A percentile compares a stretch with the other conserved stretches of the same genome.
phyloP scores from a whole-genome alignment of 1,284 basidiomycete genomes.

The Mycena sp. region DNA sequence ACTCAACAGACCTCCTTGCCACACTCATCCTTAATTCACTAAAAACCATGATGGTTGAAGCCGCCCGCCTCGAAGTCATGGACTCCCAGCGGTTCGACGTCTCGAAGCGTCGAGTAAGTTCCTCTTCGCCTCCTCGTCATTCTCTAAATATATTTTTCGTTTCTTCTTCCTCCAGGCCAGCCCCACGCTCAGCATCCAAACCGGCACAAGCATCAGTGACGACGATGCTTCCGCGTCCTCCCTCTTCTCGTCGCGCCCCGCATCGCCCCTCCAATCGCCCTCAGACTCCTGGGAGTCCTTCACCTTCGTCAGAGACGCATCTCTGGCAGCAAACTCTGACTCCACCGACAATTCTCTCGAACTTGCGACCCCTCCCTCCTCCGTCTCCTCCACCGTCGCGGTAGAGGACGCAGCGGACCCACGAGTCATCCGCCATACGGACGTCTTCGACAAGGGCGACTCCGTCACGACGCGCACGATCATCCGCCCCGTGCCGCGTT shows the following conservation, averaged over 20 bases:
- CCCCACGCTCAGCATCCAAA: slow-evolving; percentile 21
- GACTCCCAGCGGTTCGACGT: slow-evolving; percentile 42
- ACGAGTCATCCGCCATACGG: slow-evolving; percentile 16
- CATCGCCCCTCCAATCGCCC: background rate
- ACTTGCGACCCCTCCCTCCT: slow-evolving; percentile 11
- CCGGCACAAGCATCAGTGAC: slow-evolving; percentile 7
- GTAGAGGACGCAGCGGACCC: slow-evolving; percentile 19
- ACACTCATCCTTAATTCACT: slow-evolving; percentile 1
- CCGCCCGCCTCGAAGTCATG: slow-evolving; percentile 34
- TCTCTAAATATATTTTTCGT: background rate
- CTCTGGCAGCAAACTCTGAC: slow-evolving; percentile 1
- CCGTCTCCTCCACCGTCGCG: background rate
- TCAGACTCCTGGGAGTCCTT: slow-evolving; percentile 4
- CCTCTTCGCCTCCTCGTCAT: background rate
- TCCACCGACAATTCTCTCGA: slow-evolving; percentile 5
- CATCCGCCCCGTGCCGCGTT: slow-evolving; percentile 35
- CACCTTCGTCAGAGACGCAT: background rate
- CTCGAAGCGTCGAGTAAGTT: slow-evolving; percentile 36
- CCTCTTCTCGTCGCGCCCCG: background rate
- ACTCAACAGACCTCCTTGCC: background rate
- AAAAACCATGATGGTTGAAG: slow-evolving; percentile 21
- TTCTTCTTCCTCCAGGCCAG: slow-evolving; percentile 7
- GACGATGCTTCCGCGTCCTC: background rate
- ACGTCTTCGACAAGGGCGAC: slow-evolving; percentile 32
- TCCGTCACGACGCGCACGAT: slow-evolving; percentile 35